Evolutionary conservation across 306 rosid genomes (phyloP), one percentile per base, ranked within the genome.

Genomic region (Datisca glomerata): DNA sequence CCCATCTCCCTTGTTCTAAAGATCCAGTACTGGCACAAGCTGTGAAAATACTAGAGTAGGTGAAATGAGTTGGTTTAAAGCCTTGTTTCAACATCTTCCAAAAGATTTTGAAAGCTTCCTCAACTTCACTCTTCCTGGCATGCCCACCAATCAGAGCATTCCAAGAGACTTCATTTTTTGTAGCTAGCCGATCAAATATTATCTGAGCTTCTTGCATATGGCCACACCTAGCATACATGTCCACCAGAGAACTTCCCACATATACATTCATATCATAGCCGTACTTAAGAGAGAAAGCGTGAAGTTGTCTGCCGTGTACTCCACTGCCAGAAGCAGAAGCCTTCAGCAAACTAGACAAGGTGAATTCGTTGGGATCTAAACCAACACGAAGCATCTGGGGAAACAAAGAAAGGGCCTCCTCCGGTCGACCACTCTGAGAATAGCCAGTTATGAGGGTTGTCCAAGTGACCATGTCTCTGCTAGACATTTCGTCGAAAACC

Each of bases 1-100:
- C 42, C 63, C 63, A 57, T 47, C 47, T 57, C 33, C 63, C 63
- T 47, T 46, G 55, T 34, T 47, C 63, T 32, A 57, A 49, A 46
- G 47, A 57, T n/a, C 63, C 63, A 37, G 24, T 37, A 33, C 63
- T 57, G 6, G 63, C 63, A 47, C 63, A 57, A 39, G 55, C 55
- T 23, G 32, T 19, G 38, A 57, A 57, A 57, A 47, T 48, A 28
- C 63, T 57, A 7, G 63, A 46, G 29, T 57, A 57, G 14, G 55
- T 57, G 44, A 47, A 57, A 18, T 46, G 63, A n/a, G 63, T 57
- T 21, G 63, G 55, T 13, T 39, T 34, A 6, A 57, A 39, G 27
- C 20, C 19, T 9, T 38, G 31, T 18, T 47, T 47, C 5, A 19
- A 19, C 55, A 57, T 47, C 40, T 46, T 24, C 31, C 24, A 12